These are phyloP conservation scores for Forsythia suspensa DNA, from an alignment of 257 asterid species.

Conservation along the genomic window DNA sequence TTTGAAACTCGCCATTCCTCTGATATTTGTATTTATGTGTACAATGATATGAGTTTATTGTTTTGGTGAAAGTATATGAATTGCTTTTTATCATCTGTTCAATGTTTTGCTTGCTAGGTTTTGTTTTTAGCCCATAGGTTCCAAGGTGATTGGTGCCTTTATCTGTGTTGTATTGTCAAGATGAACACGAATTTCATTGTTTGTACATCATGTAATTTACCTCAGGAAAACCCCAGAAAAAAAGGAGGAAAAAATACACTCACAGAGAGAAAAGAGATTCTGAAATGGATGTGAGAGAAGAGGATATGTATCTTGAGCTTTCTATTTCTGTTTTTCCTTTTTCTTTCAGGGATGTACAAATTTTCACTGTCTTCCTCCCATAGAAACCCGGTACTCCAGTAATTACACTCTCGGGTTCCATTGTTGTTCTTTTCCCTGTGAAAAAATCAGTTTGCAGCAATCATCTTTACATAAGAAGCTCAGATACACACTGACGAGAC, in stretches of 20 bases:
- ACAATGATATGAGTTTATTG: background rate
- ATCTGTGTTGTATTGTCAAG: background rate
- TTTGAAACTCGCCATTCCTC: background rate
- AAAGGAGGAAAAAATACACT: background rate
- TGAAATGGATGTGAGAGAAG: background rate
- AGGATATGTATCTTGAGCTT: background rate
- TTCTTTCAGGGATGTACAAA: background rate
- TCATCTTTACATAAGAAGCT: background rate
- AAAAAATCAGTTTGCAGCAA: background rate
- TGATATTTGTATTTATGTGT: background rate
- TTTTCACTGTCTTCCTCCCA: background rate
- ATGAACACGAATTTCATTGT: background rate
- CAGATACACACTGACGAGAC: background rate
- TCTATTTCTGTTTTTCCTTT: too few species aligned
- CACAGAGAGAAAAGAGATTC: background rate
- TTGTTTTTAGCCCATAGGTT: background rate
- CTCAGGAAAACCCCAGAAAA: background rate
- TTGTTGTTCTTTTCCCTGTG: background rate
- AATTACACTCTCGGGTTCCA: background rate
- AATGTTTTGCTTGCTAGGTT: conserved; percentile 9
- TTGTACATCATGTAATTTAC: background rate
- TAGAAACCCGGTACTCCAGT: background rate
- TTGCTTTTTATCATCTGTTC: background rate
- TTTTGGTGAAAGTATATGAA: background rate
- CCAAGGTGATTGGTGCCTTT: background rate